Conservation (phyloP, 495 filamentous ascomycete species). For the Parachaetomium inaequale region DNA sequence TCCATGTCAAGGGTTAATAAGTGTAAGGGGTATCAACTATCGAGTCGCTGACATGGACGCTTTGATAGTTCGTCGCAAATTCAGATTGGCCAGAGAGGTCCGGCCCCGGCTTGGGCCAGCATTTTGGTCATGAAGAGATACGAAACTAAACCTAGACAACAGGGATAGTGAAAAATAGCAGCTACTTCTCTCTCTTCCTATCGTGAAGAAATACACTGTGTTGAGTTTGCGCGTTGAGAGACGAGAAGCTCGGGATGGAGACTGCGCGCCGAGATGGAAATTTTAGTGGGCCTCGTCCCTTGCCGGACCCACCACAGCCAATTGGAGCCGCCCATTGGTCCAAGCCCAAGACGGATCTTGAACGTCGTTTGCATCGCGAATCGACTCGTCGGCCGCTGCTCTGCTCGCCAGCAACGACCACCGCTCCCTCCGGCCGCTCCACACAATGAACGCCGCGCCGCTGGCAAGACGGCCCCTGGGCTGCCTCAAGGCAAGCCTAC, state of each 20-base stretch:
- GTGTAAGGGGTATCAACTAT: too few species aligned
- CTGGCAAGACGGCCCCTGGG: slow-evolving; percentile 59
- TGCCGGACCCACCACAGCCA: background rate
- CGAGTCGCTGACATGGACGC: too few species aligned
- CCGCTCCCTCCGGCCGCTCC: background rate
- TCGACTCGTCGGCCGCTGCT: background rate
- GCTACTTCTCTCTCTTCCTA: too few species aligned
- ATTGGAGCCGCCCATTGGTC: background rate
- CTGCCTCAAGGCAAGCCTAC: slow-evolving; percentile 60
- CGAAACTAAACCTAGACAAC: too few species aligned
- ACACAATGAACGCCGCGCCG: slow-evolving; percentile 56
- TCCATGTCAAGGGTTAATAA: too few species aligned
- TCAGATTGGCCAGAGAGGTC: too few species aligned
- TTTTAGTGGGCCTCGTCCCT: slow-evolving; percentile 2
- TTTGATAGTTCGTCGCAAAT: too few species aligned
- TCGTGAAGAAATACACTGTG: too few species aligned
- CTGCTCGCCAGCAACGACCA: slow-evolving; percentile 4
- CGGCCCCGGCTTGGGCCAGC: too few species aligned
- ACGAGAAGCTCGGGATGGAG: background rate
- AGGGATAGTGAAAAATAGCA: too few species aligned
- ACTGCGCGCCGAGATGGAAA: background rate
- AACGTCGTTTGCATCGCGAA: background rate
- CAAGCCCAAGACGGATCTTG: background rate
- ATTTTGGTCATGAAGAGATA: too few species aligned
- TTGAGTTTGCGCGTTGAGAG: too few species aligned